Conservation (phyloP, 345 rosid genomes). For the Rhodamnia rubescens region DNA sequence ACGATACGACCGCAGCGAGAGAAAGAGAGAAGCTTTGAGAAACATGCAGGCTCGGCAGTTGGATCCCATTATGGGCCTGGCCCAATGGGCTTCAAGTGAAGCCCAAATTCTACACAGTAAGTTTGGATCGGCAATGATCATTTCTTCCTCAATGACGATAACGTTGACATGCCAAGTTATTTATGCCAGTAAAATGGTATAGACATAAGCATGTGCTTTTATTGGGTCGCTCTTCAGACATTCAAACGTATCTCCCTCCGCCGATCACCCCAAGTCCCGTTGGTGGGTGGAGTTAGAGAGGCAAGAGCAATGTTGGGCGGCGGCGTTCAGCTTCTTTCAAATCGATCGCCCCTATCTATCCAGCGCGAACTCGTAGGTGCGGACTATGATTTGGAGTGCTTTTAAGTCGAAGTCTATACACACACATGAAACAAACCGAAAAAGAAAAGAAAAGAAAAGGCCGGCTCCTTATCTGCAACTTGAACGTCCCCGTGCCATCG, state of each 20-base stretch:
- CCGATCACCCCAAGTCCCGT: neutral
- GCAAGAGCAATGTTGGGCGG: neutral
- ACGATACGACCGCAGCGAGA: neutral
- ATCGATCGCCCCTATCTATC: neutral
- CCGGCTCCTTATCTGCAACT: neutral
- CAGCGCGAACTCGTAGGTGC: neutral
- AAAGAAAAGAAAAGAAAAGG: neutral
- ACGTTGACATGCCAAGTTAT: neutral
- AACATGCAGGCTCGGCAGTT: neutral
- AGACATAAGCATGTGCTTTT: neutral
- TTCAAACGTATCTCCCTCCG: neutral
- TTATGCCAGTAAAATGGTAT: neutral
- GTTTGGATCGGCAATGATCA: neutral
- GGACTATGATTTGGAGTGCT: neutral
- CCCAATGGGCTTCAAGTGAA: neutral
- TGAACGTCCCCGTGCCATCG: neutral
- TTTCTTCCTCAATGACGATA: neutral
- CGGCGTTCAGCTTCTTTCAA: neutral
- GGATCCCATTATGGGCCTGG: neutral
- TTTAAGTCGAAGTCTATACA: neutral
- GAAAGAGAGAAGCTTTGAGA: neutral
- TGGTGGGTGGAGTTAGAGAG: neutral
- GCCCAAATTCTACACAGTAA: neutral
- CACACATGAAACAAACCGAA: neutral
- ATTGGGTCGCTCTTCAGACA: neutral